Conservation (phyloP, 108 stramenopile genomes). For the Fragilaria radians region DNA sequence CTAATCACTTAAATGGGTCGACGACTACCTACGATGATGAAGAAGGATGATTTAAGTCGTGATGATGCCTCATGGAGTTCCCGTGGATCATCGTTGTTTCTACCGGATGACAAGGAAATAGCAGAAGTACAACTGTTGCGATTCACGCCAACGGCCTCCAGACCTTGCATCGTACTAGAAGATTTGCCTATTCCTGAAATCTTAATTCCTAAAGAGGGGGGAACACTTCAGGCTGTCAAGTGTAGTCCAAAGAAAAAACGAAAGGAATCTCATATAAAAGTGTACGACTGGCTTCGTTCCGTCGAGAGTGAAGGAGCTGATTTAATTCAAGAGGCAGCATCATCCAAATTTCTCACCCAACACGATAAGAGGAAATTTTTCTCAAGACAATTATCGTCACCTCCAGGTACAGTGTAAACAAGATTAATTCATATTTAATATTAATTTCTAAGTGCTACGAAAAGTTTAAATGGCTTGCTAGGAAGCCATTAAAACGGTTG, state of each 20-base stretch:
- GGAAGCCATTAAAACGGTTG: no score
- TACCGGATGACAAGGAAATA: slow-evolving; percentile 7
- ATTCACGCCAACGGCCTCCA: slow-evolving; percentile 3
- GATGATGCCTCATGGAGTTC: slow-evolving; percentile 9
- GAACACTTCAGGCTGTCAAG: not conserved
- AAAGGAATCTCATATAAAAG: not conserved
- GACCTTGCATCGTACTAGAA: not conserved
- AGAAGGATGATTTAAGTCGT: slow-evolving; percentile 5
- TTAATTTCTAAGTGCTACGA: no score
- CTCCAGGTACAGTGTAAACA: no score
- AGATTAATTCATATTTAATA: no score
- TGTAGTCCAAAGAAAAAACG: not conserved
- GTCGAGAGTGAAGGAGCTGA: slow-evolving; percentile 6
- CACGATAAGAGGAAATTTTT: no score
- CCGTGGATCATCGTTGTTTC: slow-evolving; percentile 13
- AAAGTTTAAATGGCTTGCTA: no score
- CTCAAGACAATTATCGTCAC: no score
- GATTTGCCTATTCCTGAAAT: slow-evolving; percentile 1
- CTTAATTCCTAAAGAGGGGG: not conserved
- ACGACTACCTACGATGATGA: slow-evolving; percentile 16
- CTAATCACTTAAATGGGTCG: slow-evolving; percentile 10
- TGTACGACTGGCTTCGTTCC: slow-evolving; percentile 13
- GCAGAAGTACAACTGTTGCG: not conserved
- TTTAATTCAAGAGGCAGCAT: slow-evolving; percentile 14
- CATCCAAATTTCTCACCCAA: slow-evolving; percentile 12